Percentiles rank a stretch among this genome's conserved stretches.
These are phyloP conservation scores for Fusarium sublunatum DNA, from an alignment of 2,329 filamentous ascomycete species.

Conservation along the genomic window DNA sequence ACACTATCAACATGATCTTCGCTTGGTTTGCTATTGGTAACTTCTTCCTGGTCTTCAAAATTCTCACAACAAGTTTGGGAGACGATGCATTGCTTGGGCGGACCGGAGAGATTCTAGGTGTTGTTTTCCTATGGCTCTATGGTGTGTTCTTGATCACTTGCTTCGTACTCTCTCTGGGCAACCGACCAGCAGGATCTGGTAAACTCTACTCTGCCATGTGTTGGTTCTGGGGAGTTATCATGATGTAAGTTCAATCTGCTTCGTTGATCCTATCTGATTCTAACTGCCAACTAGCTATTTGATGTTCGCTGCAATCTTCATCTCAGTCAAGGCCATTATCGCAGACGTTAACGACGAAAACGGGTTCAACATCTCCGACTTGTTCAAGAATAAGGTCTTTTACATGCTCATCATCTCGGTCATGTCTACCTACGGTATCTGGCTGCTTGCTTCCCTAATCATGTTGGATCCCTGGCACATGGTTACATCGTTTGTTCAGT, in stretches of 20 bases:
- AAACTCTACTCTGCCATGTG: slow-evolving; percentile 97
- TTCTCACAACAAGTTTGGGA: slow-evolving; percentile 88
- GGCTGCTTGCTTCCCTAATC: slow-evolving; percentile 88
- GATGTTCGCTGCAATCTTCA: slow-evolving; percentile 93
- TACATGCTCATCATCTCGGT: slow-evolving; percentile 94
- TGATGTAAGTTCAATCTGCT: slow-evolving; percentile 72
- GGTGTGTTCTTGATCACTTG: slow-evolving; percentile 91
- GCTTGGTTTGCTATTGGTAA: slow-evolving; percentile 99
- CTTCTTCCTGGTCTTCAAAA: slow-evolving; percentile 99
- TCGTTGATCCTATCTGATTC: slow-evolving; percentile 1
- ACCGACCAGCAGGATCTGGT: slow-evolving; percentile 92
- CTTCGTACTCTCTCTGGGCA: slow-evolving; percentile 94
- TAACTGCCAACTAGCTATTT: slow-evolving; percentile 71
- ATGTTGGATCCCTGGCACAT: slow-evolving; percentile 99
- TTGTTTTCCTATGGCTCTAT: slow-evolving; percentile 97
- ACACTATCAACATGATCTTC: slow-evolving; percentile 96
- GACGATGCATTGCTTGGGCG: slow-evolving; percentile 75
- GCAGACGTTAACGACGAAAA: slow-evolving; percentile 69
- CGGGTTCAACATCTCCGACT: slow-evolving; percentile 74
- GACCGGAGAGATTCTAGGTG: slow-evolving; percentile 81
- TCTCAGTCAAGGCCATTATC: slow-evolving; percentile 88
- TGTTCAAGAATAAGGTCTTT: slow-evolving; percentile 91
- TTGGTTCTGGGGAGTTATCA: slow-evolving; percentile 97
- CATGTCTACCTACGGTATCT: slow-evolving; percentile 91
- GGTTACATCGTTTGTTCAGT: slow-evolving; percentile 95